A percentile compares a stretch with the other conserved stretches of the same genome.
phyloP scores from a whole-genome alignment of 1,139 yeast genomes.

The Pichia sp. region DNA sequence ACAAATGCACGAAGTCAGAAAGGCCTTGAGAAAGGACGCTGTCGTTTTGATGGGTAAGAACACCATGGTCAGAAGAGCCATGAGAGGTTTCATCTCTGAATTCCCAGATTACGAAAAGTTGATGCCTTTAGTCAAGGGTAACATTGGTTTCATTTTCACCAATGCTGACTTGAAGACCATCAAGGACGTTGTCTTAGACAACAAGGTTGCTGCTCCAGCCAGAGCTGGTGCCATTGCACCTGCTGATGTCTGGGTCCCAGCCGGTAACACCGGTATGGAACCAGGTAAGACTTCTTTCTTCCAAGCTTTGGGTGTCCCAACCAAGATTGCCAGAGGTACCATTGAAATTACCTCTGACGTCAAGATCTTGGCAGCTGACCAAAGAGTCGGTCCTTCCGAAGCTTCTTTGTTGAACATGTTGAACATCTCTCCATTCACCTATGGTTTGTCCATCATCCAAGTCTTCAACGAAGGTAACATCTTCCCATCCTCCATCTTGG shows the following conservation, averaged over 20 bases:
- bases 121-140: constrained; percentile 93
- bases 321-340: constrained; percentile 99
- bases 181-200: constrained; percentile 81
- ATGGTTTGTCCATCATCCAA: constrained; percentile 94
- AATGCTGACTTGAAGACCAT: constrained; percentile 86
- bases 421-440: constrained; percentile 99
- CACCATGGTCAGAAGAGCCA: constrained; percentile 99
- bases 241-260: constrained; percentile 94
- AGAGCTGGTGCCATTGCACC: constrained; percentile 99
- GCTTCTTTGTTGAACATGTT: constrained; percentile 98
- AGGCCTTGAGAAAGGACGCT: constrained; percentile 90
- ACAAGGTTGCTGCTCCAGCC: constrained; percentile 99
- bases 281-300: constrained; percentile 99
- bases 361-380: constrained; percentile 83
- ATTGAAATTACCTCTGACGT: constrained; percentile 98
- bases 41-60: constrained; percentile 99
- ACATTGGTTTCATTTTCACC: constrained; percentile 99
- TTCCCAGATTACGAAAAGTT: constrained; percentile 95
- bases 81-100: constrained; percentile 91
- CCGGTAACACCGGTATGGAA: constrained; percentile 99
- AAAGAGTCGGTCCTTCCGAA: constrained; percentile 98
- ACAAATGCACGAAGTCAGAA: constrained; percentile 99
- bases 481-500: constrained; percentile 95
- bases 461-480: constrained; percentile 98
- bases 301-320: constrained; percentile 99